Evolutionary conservation across 148 eudicot genomes (phyloP).

Genomic region (Bassia scoparia): DNA sequence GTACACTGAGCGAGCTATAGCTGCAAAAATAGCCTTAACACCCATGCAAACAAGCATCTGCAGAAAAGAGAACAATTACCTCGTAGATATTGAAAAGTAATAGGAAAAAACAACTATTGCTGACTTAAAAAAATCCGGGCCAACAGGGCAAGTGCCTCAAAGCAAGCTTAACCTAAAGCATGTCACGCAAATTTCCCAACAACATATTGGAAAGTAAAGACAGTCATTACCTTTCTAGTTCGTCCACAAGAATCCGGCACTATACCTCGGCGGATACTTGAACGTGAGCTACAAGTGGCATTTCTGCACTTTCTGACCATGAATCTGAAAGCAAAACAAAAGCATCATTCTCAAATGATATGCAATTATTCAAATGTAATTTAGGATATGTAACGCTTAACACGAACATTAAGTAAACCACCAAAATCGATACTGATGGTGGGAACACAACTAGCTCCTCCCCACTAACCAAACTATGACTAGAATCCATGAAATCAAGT

Average conservation of each 20-base stretch:
- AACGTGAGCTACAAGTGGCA: conserved; percentile 54
- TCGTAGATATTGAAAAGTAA: not conserved
- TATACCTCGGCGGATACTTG: conserved; percentile 54
- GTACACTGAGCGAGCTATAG: conserved; percentile 39
- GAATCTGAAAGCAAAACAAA: conserved; percentile 32
- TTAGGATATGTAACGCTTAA: not conserved
- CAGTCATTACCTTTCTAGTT: conserved; percentile 47
- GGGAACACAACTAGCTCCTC: conserved; percentile 47
- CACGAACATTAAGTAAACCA: not conserved
- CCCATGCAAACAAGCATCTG: conserved; percentile 52
- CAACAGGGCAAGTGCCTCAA: not conserved
- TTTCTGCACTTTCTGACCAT: conserved; percentile 57
- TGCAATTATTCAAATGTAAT: not conserved
- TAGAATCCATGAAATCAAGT: conserved; percentile 56
- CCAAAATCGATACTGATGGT: conserved; percentile 38
- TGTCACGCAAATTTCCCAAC: not conserved
- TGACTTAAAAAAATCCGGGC: not conserved
- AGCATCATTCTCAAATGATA: conserved; percentile 10
- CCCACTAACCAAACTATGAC: conserved; percentile 39
- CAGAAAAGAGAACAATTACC: conserved; percentile 10
- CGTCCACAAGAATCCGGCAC: conserved; percentile 50
- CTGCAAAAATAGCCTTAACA: conserved; percentile 46
- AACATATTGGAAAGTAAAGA: not conserved
- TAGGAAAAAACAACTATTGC: not conserved
- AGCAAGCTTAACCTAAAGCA: too few species aligned